Evolutionary conservation across 208 protist species (phyloP).

Genomic region (Leishmania aethiopica): DNA sequence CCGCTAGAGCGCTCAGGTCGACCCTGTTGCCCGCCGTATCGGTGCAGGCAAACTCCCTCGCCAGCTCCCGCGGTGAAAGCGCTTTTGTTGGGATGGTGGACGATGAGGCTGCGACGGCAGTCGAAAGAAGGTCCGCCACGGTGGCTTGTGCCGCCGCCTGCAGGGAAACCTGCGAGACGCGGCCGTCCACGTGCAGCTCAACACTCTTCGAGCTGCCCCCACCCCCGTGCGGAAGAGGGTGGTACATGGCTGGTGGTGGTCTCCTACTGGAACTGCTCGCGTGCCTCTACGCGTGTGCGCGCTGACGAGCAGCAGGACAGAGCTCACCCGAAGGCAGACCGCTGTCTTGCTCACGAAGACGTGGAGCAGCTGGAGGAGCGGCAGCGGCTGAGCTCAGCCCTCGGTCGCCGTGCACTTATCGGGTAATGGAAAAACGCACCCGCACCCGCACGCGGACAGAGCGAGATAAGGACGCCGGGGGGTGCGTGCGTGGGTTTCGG

Average conservation of each 20-base stretch:
- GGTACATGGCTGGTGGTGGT: conserved; percentile 1
- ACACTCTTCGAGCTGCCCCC: conserved; percentile 28
- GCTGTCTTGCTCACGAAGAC: background rate
- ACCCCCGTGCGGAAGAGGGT: background rate
- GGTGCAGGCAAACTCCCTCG: conserved; percentile 14
- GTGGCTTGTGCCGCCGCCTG: conserved; percentile 32
- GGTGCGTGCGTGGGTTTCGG: background rate
- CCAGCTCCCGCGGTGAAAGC: conserved; percentile 16
- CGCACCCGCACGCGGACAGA: background rate
- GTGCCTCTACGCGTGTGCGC: conserved; percentile 1
- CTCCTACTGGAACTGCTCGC: background rate
- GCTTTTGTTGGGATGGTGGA: background rate
- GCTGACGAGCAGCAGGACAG: background rate
- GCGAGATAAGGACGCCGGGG: background rate
- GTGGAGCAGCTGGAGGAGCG: background rate
- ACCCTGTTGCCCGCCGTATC: conserved; percentile 19
- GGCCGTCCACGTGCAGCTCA: conserved; percentile 29
- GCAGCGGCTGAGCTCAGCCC: background rate
- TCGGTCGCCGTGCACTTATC: background rate
- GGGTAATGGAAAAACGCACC: background rate
- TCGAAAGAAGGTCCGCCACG: conserved; percentile 29
- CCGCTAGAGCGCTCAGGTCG: conserved; percentile 9
- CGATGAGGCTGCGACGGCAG: conserved; percentile 21
- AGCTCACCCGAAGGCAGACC: background rate
- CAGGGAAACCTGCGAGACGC: conserved; percentile 26